Base-by-base conservation (phyloP, 208 protist genomes). In the Crithidia sp. region DNA sequence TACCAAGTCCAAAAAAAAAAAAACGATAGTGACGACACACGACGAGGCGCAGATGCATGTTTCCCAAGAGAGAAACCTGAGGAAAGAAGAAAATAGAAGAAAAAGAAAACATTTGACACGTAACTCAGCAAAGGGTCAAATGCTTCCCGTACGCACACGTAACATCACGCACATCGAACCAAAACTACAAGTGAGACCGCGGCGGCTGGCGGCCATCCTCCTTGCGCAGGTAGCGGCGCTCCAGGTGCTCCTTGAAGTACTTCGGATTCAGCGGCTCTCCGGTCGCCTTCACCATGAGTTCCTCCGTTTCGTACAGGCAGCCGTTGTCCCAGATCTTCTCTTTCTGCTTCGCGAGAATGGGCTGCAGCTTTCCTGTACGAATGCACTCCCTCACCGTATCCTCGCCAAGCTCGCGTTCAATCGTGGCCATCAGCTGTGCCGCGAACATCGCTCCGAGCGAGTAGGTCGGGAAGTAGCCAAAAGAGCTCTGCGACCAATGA, bases 381-480 rank as follows among this genome's bases (percentile, higher is more conserved):
- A 94, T 69, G 61, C 71, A 79, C 39, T 81, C 63, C 2, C 79
- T 70, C 19, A 89, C 72, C 44, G 57, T 63, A 36, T 71, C 75
- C 37, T 76, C 76, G 28, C 84, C 84, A 45, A 89, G 65, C 60
- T 95, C 87, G 67, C 76, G 76, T 45, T 70, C 61, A 53, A 94
- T 81, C 40, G 67, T 76, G 44, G 67, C 71, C 77, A 91, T 83
- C 45, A 97, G 74, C 71, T 95, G 90, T 43, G 85, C 90, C 6
- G 90, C 80, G 10, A 87, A 67, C 71, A 94, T 88, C 16, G 89
- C 82, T 8, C 93, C 93, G 4, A 95, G 49, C 2, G 81, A 52
- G 69, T 97, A 97, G 0, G 86, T 89, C 0, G 93, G 93, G 83
- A 97, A 97, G 82, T 95, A 95, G n/a, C 89, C 90, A 55, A 93